Evolutionary conservation across 169 alveolate species (phyloP).

Genomic region (Toxoplasma gondii): DNA sequence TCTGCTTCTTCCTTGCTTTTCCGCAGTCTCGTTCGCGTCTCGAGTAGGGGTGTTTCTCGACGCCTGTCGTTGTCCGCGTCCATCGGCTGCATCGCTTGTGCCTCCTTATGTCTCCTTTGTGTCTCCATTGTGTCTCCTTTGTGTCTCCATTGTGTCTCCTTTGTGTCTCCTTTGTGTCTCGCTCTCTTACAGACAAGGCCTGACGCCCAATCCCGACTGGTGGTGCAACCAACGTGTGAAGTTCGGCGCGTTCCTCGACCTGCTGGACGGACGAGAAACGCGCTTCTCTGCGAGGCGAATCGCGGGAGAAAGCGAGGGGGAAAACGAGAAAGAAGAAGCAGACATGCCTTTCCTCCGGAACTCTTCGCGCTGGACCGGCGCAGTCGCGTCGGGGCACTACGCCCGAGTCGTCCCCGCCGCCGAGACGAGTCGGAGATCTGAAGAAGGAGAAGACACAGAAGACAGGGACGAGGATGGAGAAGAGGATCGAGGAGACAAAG

Average conservation of each 20-base stretch:
- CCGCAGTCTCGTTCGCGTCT: background rate
- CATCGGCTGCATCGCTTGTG: background rate
- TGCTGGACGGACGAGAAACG: conserved; percentile 16
- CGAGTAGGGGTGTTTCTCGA: background rate
- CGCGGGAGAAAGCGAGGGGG: too few species aligned
- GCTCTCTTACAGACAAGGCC: conserved; percentile 71
- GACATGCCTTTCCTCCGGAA: too few species aligned
- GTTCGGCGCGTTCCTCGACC: conserved; percentile 76
- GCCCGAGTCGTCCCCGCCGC: conserved; percentile 65
- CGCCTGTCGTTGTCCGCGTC: background rate
- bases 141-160: background rate
- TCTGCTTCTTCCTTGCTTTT: background rate
- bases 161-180: background rate
- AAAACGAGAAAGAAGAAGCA: too few species aligned
- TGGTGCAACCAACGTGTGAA: conserved; percentile 76
- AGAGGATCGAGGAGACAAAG: background rate
- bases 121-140: background rate
- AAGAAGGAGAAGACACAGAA: conserved; percentile 33
- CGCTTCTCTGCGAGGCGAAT: background rate
- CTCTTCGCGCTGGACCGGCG: conserved; percentile 55
- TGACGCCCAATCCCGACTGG: conserved; percentile 82
- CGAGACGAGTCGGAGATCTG: too few species aligned
- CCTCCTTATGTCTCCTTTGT: background rate
- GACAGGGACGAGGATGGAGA: background rate
- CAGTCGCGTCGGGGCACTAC: conserved; percentile 82